A percentile compares a stretch with the other conserved stretches of the same genome.
These are phyloP conservation scores for Coemansia sp. DNA, from an alignment of 192 early-diverging fungal genomes.

Conservation along the genomic window DNA sequence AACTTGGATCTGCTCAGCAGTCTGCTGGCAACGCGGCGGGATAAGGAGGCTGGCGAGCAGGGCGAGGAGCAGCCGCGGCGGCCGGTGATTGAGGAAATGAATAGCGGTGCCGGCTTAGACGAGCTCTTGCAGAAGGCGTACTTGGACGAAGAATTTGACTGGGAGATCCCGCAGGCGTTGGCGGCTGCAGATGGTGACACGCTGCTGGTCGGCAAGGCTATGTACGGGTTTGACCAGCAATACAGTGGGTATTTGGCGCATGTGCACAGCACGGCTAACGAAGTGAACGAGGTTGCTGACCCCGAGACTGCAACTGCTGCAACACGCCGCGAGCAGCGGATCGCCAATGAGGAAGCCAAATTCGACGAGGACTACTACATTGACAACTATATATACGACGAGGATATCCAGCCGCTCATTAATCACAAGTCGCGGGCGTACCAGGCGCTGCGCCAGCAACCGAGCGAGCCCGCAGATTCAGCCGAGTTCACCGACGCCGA, in stretches of 20 bases:
- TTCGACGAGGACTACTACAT: constrained; percentile 95
- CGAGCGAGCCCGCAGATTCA: neutral
- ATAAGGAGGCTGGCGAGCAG: constrained; percentile 55
- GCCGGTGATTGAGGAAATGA: constrained; percentile 43
- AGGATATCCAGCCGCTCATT: constrained; percentile 79
- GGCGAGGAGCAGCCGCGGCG: constrained; percentile 1
- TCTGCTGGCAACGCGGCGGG: constrained; percentile 62
- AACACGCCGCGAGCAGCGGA: constrained; percentile 59
- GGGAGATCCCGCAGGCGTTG: constrained; percentile 80
- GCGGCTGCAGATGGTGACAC: constrained; percentile 27
- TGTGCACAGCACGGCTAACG: constrained; percentile 68
- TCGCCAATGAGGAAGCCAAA: constrained; percentile 72
- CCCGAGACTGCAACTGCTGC: constrained; percentile 52
- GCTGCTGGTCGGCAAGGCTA: constrained; percentile 22
- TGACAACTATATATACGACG: constrained; percentile 80
- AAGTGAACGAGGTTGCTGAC: constrained; percentile 61
- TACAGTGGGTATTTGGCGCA: constrained; percentile 77
- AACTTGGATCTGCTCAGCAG: constrained; percentile 90
- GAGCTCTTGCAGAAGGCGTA: constrained; percentile 6
- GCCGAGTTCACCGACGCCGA: constrained; percentile 70
- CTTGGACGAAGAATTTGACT: constrained; percentile 68
- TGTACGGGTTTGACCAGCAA: constrained; percentile 91
- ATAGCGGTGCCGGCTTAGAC: constrained; percentile 6
- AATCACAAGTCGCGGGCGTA: constrained; percentile 69
- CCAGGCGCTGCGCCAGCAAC: constrained; percentile 49